Evolutionary conservation across 768 basidiomycete genomes (phyloP), one percentile per base, ranked within the genome.

Genomic region (Amylocystis lapponica): DNA sequence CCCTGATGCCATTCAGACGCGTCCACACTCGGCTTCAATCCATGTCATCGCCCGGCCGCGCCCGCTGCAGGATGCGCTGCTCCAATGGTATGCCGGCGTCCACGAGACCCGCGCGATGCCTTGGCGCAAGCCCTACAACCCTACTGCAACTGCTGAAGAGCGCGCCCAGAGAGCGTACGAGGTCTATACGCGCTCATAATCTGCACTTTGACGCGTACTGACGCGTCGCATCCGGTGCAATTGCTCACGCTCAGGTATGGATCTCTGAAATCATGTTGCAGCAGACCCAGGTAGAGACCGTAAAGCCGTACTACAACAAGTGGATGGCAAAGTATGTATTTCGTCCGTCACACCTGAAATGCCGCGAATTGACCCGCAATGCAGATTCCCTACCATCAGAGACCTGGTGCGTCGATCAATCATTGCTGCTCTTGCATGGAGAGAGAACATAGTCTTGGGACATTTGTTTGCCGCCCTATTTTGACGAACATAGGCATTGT

Each of bases 251-350:
- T 13, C 52, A 87, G 87, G 86, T 91, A 20, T 90, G 88, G 86
- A 73, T 92, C 19, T 88, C 83, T 12, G 91, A 97, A 66, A 83
- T 96, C 45, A 96, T 96, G 94, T 72, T 94, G 2, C 94, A 98
- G 62, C 94, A 98, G 64, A 97, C 94, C 0, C 92, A 95, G 61
- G 93, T 96, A 26, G 74, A 66, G 4, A 92, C 91, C 1, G 92
- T 95, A n/a, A 91, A 94, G 53, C 87, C 87, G 1, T 98, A 96
- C 64, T 98, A 89, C 62, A 81, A 78, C 40, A 74, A 75, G 19
- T 98, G 92, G 92, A 88, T 94, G 74, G 67, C 70, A 52, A 83
- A 71, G 87, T 88, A 49, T 46, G 76, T 66, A 14, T 17, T 17
- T 30, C 22, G 29, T 11, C 13, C 21, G 34, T 47, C 29, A 45